Base-by-base conservation (phyloP, 176 grass and related monocot genomes). In the Eremochloa ophiuroides region DNA sequence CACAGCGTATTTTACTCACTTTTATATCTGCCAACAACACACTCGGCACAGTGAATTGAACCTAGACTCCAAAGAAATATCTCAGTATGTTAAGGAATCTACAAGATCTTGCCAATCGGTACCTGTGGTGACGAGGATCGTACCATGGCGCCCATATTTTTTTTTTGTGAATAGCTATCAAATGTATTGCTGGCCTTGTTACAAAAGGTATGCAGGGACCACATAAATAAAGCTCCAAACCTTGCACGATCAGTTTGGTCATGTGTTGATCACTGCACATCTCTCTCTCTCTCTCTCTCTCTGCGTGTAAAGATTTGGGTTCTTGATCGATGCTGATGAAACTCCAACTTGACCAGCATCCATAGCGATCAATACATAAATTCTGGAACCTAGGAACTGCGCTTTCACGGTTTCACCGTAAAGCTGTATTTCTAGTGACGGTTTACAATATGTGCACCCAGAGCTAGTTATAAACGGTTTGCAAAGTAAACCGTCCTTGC, bases 141-240 rank as follows among this genome's bases (percentile, higher is more conserved):
- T 74, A 62, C 72, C 35, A n/a, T 39, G 35, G 18, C 34, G 42
- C 33, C 16, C 61, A 42, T 48, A 39, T 22, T 27, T 46, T 38
- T 61, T 60, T 40, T 43, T 55, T 55, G 64, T 38, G 31, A 8
- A 20, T 72, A 55, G 76, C 63, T 76, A 58, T 89, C 82, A 65
- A 18, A 74, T 29, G 43, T 41, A 35, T 38, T 40, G 35, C 47
- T 58, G 22, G 26, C 17, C 26, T 74, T 74, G 20, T 30, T 40
- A 2, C 41, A 61, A 76, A 64, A 75, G 48, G 31, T 34, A 75
- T 15, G 59, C 59, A 65, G 25, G 71, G 59, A 71, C 75, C 75
- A 61, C 38, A 71, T 42, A 51, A 55, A 58, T 42, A 71, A 81
- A 72, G 69, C 42, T 72, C 14, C 27, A 39, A 56, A 43, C 66